These are phyloP conservation scores for Puccinellia tenuiflora DNA, from an alignment of 176 grass and related monocot genomes.

Conservation along the genomic window DNA sequence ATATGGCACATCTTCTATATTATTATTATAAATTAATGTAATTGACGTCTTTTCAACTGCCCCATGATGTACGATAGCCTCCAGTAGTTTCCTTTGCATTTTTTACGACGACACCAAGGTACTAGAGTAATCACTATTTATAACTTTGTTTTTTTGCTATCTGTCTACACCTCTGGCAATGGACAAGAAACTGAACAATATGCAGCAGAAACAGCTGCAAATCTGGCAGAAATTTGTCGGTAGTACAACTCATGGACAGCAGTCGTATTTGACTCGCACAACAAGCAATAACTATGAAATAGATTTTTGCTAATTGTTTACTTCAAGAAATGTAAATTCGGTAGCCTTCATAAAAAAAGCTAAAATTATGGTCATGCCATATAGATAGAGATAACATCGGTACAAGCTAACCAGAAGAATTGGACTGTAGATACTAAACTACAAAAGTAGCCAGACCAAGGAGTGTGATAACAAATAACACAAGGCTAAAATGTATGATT, in stretches of 20 bases:
- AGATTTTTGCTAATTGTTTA: neutral
- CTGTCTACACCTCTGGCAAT: neutral
- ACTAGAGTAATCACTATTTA: neutral
- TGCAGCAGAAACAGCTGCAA: neutral
- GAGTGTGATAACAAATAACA: neutral
- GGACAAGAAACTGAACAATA: constrained; percentile 14
- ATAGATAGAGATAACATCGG: too few species aligned
- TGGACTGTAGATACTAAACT: neutral
- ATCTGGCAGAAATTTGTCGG: neutral
- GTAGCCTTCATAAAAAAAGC: neutral
- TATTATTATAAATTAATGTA: neutral
- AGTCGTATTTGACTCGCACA: neutral
- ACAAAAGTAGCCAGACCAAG: neutral
- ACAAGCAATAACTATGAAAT: neutral
- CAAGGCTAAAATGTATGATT: neutral
- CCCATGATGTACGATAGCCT: neutral
- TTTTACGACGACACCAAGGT: neutral
- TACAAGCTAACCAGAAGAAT: constrained; percentile 2
- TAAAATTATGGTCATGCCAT: neutral
- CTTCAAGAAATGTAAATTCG: neutral
- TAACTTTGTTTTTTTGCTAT: neutral
- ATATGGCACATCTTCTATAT: neutral
- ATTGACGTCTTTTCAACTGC: neutral
- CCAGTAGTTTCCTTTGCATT: neutral
- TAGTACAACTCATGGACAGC: constrained; percentile 19